Evolutionary conservation across 2,329 filamentous ascomycete genomes (phyloP).

Genomic region (Sporothrix protearum): DNA sequence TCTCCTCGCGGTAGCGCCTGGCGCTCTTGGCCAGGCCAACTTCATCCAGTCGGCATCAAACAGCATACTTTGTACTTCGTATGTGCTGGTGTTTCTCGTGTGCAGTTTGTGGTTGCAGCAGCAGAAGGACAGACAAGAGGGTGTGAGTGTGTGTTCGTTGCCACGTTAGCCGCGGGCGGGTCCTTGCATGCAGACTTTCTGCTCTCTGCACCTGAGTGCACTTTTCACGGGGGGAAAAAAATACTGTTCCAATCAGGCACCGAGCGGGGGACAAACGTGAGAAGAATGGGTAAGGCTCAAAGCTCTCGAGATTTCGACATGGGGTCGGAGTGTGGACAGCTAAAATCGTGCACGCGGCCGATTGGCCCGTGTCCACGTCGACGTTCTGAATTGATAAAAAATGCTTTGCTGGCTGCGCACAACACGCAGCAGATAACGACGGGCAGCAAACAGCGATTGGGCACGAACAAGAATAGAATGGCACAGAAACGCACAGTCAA

Average conservation of each 20-base stretch:
- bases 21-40: background rate
- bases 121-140: background rate
- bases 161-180: constrained; percentile 19
- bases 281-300: constrained; percentile 27
- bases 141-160: background rate
- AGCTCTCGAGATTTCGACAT: constrained; percentile 36
- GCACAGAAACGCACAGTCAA: background rate
- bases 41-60: constrained; percentile 12
- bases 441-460: background rate
- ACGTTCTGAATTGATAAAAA: background rate
- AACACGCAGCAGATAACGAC: background rate
- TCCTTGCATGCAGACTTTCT: constrained; percentile 23
- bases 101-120: background rate
- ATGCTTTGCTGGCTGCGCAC: background rate
- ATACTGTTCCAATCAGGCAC: constrained; percentile 24
- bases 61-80: no score
- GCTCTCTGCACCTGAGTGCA: background rate
- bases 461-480: background rate
- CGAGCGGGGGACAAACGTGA: constrained; percentile 11
- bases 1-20: background rate
- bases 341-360: constrained; percentile 35
- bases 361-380: constrained; percentile 33
- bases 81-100: background rate
- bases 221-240: background rate
- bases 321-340: background rate